Conservation (phyloP, 2,329 filamentous ascomycete genomes). For the Intubia oerlemansii region DNA sequence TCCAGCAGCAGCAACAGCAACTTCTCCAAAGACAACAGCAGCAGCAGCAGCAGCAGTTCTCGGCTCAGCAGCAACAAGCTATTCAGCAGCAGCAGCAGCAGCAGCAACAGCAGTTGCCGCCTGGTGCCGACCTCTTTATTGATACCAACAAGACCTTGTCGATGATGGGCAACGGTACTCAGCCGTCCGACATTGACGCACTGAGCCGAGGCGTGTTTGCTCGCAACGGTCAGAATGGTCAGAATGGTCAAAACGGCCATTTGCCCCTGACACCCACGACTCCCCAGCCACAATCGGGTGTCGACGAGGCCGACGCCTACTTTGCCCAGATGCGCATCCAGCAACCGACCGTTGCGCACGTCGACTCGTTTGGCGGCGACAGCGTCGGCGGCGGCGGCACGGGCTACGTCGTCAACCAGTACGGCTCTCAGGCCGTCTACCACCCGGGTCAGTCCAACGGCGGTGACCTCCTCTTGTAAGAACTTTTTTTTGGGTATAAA, state of each 20-base stretch:
- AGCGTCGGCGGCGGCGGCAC: slow-evolving; percentile 25
- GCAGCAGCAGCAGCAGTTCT: slow-evolving; percentile 2
- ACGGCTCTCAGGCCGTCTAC: slow-evolving; percentile 54
- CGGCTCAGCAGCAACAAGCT: slow-evolving; percentile 2
- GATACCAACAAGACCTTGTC: slow-evolving; percentile 40
- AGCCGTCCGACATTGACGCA: slow-evolving; percentile 27
- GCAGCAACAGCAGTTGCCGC: slow-evolving; percentile 1
- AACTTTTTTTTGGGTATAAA: background rate
- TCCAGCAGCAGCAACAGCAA: slow-evolving; percentile 9
- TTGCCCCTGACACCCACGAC: slow-evolving; percentile 20
- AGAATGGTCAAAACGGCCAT: too few relatives aligned
- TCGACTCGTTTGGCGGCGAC: slow-evolving; percentile 42
- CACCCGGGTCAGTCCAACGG: slow-evolving; percentile 46
- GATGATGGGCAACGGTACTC: slow-evolving; percentile 31
- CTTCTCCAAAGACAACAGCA: slow-evolving; percentile 4
- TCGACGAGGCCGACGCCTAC: slow-evolving; percentile 74
- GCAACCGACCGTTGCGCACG: slow-evolving; percentile 23
- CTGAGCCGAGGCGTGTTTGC: slow-evolving; percentile 13
- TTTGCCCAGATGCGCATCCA: slow-evolving; percentile 60
- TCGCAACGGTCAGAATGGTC: slow-evolving; percentile 7
- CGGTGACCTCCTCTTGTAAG: slow-evolving; percentile 42
- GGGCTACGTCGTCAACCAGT: slow-evolving; percentile 61
- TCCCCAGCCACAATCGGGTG: slow-evolving; percentile 31
- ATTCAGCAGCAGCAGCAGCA: slow-evolving; percentile 4
- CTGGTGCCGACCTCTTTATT: slow-evolving; percentile 11